These are phyloP conservation scores for Physocladia obscura DNA, from an alignment of 192 early-diverging fungal species.

Conservation along the genomic window DNA sequence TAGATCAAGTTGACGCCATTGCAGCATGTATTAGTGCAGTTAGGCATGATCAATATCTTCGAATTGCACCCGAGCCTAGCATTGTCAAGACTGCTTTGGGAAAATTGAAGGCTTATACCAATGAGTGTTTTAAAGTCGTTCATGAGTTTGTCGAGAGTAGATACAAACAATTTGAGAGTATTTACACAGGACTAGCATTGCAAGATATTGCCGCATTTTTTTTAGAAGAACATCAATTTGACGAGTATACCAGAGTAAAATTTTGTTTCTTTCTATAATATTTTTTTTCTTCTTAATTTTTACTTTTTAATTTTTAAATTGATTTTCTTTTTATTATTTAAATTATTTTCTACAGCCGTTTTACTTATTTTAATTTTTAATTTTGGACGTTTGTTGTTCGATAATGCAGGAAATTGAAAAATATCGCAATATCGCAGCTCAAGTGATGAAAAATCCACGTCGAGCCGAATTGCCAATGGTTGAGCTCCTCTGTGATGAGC, in stretches of 20 bases:
- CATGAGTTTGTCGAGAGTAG: slow-evolving; percentile 36
- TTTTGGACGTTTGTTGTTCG: neutral
- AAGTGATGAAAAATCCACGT: slow-evolving; percentile 41
- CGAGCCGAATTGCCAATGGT: slow-evolving; percentile 54
- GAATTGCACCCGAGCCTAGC: slow-evolving; percentile 36
- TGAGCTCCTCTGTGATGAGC: slow-evolving; percentile 51
- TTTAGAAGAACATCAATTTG: slow-evolving; percentile 48
- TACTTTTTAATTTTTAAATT: too few relatives aligned
- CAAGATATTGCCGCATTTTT: slow-evolving; percentile 43
- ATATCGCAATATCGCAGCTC: slow-evolving; percentile 37
- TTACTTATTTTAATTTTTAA: neutral
- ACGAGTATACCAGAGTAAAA: slow-evolving; percentile 51
- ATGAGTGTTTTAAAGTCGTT: slow-evolving; percentile 48
- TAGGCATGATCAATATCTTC: slow-evolving; percentile 14
- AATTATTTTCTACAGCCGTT: neutral
- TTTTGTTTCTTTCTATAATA: too few relatives aligned
- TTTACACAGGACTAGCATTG: slow-evolving; percentile 41
- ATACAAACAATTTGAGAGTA: slow-evolving; percentile 46
- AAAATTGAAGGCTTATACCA: slow-evolving; percentile 36
- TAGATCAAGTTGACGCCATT: slow-evolving; percentile 27
- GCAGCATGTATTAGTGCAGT: slow-evolving; percentile 20
- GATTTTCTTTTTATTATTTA: neutral
- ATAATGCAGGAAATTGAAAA: slow-evolving; percentile 55
- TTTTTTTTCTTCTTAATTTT: too few relatives aligned
- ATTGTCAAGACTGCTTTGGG: slow-evolving; percentile 34